Base-by-base conservation (phyloP, 2,329 filamentous ascomycete genomes). In the Aplosporella prunicola region DNA sequence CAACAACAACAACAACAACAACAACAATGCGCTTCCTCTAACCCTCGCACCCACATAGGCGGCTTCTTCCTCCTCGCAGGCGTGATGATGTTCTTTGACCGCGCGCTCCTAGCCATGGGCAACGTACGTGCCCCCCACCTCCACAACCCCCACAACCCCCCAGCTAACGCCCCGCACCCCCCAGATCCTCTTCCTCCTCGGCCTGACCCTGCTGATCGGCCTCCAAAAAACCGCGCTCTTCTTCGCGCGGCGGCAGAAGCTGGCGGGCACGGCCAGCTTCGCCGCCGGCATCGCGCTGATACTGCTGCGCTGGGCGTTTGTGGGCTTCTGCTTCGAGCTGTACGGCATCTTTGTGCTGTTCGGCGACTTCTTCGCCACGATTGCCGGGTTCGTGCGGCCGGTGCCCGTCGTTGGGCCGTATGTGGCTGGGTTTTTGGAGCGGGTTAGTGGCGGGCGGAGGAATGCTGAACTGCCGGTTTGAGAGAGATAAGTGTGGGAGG, bases 31-130 rank as follows among this genome's bases (percentile, higher is more conserved):
- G n/a, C n/a, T n/a, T n/a, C n/a, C n/a, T n/a, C n/a, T n/a, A 24
- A 24, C 22, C n/a, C 22, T 8, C 26, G 29, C 22, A 32, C 22
- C n/a, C 31, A 38, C 35, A 27, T 58, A 93, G 89, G 89, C 61
- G 86, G 83, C 48, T 80, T 96, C 69, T 98, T 98, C 71, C 76
- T 98, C 40, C 75, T 95, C 57, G 84, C 86, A 56, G 91, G 91
- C 43, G 85, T 98, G 8, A 73, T 98, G 64, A 76, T 98, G 64
- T 96, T 98, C 69, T 98, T 98, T 68, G 91, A 98, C 65, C 78
- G 91, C 47, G 85, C 91, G 54, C 88, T 96, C 85, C 78, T 98
- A 40, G 89, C 89, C 49, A 96, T 96, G 91, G 91, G 91, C 66
- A 96, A 96, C 57, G 82, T 89, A 74, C 53, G 68, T 57, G 33